Percentiles rank a stretch among this genome's conserved stretches.
These are phyloP conservation scores for Aureobasidium leucospermi DNA, from an alignment of 2,329 filamentous ascomycete species.

Conservation along the genomic window DNA sequence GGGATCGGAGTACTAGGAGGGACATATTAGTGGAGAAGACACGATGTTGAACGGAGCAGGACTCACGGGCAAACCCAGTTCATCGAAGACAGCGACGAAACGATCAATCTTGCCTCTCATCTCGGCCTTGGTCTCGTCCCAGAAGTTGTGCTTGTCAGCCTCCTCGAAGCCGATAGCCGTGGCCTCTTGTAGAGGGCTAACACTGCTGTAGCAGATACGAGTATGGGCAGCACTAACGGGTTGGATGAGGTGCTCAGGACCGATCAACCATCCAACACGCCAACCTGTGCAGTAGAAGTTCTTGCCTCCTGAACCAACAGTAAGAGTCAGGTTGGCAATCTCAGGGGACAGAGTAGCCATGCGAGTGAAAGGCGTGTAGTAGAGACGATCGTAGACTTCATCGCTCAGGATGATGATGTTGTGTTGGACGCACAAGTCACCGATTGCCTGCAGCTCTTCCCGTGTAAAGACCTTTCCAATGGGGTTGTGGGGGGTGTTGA, in stretches of 20 bases:
- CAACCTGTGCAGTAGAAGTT: conserved; percentile 98
- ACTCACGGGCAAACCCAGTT: conserved; percentile 35
- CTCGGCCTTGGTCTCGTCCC: conserved; percentile 71
- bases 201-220: conserved; percentile 89
- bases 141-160: conserved; percentile 79
- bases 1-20: conserved; percentile 65
- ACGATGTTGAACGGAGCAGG: background rate
- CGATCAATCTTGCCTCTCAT: conserved; percentile 85
- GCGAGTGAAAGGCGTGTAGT: conserved; percentile 90
- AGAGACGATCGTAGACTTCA: conserved; percentile 82
- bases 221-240: conserved; percentile 91
- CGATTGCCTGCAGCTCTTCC: conserved; percentile 76
- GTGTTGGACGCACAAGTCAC: conserved; percentile 82
- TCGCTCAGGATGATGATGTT: conserved; percentile 70
- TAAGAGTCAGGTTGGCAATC: conserved; percentile 78
- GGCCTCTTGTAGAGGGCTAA: conserved; percentile 90
- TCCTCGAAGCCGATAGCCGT: conserved; percentile 90
- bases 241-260: conserved; percentile 78
- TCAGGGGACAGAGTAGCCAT: conserved; percentile 87
- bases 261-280: conserved; percentile 93
- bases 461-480: conserved; percentile 91
- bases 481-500: conserved; percentile 87
- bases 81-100: conserved; percentile 63
- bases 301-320: conserved; percentile 93
- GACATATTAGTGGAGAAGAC: conserved; percentile 17